A percentile compares a stretch with the other conserved stretches of the same genome.
phyloP scores from a whole-genome alignment of 768 basidiomycete genomes.

The Trametes coccinea region DNA sequence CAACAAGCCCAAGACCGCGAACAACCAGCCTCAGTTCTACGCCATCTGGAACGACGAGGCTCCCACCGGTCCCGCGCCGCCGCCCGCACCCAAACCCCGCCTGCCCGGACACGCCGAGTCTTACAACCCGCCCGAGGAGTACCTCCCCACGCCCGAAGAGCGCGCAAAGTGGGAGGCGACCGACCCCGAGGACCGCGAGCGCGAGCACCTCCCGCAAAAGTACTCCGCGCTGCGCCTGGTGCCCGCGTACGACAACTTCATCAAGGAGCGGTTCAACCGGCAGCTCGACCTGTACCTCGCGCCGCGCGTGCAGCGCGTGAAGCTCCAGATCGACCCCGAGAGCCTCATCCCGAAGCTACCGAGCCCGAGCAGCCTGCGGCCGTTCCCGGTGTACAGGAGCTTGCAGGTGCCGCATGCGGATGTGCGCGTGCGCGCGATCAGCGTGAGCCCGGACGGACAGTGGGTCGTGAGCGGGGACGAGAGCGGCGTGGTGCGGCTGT shows the following conservation, averaged over 20 bases:
- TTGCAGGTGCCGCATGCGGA: slow-evolving; percentile 69
- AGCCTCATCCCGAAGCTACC: slow-evolving; percentile 93
- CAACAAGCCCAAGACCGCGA: slow-evolving; percentile 77
- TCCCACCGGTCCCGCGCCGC: slow-evolving; percentile 77
- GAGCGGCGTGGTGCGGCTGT: slow-evolving; percentile 79
- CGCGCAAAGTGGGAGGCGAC: slow-evolving; percentile 77
- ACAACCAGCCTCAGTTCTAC: slow-evolving; percentile 70
- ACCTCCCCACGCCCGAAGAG: slow-evolving; percentile 84
- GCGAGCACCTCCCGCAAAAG: slow-evolving; percentile 87
- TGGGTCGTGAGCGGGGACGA: slow-evolving; percentile 96
- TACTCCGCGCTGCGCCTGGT: slow-evolving; percentile 83
- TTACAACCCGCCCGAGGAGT: slow-evolving; percentile 98
- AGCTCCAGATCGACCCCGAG: slow-evolving; percentile 89
- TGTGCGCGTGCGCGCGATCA: slow-evolving; percentile 70
- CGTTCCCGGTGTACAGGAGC: slow-evolving; percentile 88
- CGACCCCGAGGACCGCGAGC: slow-evolving; percentile 88
- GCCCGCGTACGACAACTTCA: slow-evolving; percentile 88
- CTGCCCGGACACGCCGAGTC: slow-evolving; percentile 95
- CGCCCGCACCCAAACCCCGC: slow-evolving; percentile 88
- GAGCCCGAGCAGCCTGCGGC: slow-evolving; percentile 84
- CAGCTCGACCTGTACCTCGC: slow-evolving; percentile 97
- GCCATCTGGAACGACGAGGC: slow-evolving; percentile 83
- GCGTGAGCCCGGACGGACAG: slow-evolving; percentile 82
- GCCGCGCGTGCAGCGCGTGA: slow-evolving; percentile 82
- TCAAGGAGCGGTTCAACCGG: slow-evolving; percentile 90